phyloP scores from a whole-genome alignment of 2,329 filamentous ascomycete genomes.

The Rhynchosporium secalis region DNA sequence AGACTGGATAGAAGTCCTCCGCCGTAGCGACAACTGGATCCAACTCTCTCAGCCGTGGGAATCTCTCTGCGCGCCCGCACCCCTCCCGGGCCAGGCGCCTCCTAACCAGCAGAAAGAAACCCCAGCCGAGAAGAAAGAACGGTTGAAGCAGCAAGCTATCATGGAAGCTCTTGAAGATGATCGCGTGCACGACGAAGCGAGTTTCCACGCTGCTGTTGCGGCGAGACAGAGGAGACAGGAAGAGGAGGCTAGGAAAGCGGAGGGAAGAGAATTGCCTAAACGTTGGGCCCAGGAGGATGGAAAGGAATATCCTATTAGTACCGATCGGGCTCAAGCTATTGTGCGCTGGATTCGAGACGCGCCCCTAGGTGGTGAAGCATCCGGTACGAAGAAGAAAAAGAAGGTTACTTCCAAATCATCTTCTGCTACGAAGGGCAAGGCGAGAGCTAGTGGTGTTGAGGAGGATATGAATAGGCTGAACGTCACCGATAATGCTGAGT shows the following conservation, averaged over 20 bases:
- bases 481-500: constrained; percentile 27
- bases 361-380: constrained; percentile 42
- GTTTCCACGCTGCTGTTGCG: constrained; percentile 62
- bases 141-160: constrained; percentile 64
- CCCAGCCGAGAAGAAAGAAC: constrained; percentile 56
- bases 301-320: constrained; percentile 68
- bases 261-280: constrained; percentile 43
- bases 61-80: constrained; percentile 62
- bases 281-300: constrained; percentile 65
- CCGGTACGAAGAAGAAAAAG: constrained; percentile 43
- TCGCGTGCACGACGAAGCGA: constrained; percentile 65
- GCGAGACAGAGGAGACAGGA: constrained; percentile 60
- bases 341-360: constrained; percentile 68
- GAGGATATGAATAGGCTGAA: constrained; percentile 27
- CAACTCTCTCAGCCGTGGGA: constrained; percentile 68
- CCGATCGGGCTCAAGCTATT: constrained; percentile 68
- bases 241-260: constrained; percentile 45
- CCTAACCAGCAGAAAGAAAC: constrained; percentile 45
- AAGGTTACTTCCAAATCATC: constrained; percentile 33
- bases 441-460: constrained; percentile 13
- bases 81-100: constrained; percentile 46
- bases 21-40: constrained; percentile 69
- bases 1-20: constrained; percentile 78
- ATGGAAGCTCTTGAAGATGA: constrained; percentile 68
- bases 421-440: constrained; percentile 26